Evolutionary conservation across 2,329 filamentous ascomycete species (phyloP), one percentile per base, ranked within the genome.

Genomic region (Claviceps monticola): DNA sequence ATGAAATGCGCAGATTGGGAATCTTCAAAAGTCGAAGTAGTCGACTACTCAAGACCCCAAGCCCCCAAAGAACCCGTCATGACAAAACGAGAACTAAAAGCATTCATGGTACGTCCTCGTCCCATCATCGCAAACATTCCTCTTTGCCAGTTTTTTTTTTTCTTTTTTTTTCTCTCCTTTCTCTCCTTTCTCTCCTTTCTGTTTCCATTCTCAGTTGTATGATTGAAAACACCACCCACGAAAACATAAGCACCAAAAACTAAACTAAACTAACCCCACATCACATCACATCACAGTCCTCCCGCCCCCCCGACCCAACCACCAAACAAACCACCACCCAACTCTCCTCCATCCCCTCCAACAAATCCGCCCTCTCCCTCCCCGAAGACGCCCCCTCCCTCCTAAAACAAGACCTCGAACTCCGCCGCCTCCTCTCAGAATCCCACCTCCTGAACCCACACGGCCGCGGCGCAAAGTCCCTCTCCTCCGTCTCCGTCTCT

Each of bases 341-440:
- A 29, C 50, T 52, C 57, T 56, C 21, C 64, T 43, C 52, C 60
- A 29, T 58, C 34, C n/a, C 65, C 26, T 57, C 62, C 21, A 21
- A 4, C 16, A 57, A 63, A 52, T 52, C 60, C 57, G 53, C 66
- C 64, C 57, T 68, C 49, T 65, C 75, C 64, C 56, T 68, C 50
- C 66, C 75, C 54, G 79, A 84, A 61, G 78, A 84, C 62, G 76
- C 76, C 49, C 74, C 74, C 56, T 77, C 77, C 11, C 85, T 95
- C 55, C 76, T 97, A 17, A 89, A 90, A 65, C 90, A 96, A 66
- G 93, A 97, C 66, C 81, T 95, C 51, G 90, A 88, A 41, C 81
- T 98, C 14, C 91, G 96, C 66, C 84, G 89, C 46, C 81, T 98
- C 42, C 80, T 98, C 53, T 78, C 84, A 59, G 93, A 98, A 74